Evolutionary conservation across 139 green algal species (phyloP).

Genomic region (Chlamydomonas schloesseri): DNA sequence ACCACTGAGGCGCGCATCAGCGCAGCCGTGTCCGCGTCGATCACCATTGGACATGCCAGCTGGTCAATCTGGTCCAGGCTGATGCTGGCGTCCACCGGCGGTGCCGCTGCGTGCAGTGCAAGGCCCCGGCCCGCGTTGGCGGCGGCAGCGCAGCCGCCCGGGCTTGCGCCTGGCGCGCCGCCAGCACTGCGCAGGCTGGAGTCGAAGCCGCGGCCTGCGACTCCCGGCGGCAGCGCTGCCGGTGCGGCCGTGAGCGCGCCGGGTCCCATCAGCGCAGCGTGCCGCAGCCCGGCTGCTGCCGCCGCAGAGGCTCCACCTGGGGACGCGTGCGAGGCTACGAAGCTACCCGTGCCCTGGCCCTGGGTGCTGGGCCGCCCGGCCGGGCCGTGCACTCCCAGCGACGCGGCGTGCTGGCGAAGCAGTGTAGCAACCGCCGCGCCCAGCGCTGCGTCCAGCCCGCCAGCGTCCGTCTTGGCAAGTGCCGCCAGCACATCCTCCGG

Average conservation of each 20-base stretch:
- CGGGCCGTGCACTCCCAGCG: not conserved
- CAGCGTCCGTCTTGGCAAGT: not conserved
- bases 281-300: too few relatives aligned
- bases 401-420: not conserved
- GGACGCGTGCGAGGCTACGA: too few relatives aligned
- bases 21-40: not conserved
- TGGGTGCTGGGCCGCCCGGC: not conserved
- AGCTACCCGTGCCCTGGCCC: not conserved
- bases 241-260: conserved; percentile 7
- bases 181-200: not conserved
- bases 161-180: not conserved
- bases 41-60: not conserved
- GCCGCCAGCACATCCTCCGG: conserved; percentile 31
- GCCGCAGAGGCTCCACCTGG: too few relatives aligned
- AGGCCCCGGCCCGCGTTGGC: not conserved
- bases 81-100: conserved; percentile 14
- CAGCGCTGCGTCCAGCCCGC: conserved; percentile 4
- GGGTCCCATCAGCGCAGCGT: not conserved
- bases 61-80: not conserved
- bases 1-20: not conserved
- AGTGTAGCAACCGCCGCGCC: not conserved
- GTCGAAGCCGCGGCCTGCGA: not conserved
- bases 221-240: not conserved
- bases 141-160: too few relatives aligned
- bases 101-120: too few relatives aligned